Evolutionary conservation across 495 filamentous ascomycete species (phyloP).

Genomic region (Pyrenula massariospora): DNA sequence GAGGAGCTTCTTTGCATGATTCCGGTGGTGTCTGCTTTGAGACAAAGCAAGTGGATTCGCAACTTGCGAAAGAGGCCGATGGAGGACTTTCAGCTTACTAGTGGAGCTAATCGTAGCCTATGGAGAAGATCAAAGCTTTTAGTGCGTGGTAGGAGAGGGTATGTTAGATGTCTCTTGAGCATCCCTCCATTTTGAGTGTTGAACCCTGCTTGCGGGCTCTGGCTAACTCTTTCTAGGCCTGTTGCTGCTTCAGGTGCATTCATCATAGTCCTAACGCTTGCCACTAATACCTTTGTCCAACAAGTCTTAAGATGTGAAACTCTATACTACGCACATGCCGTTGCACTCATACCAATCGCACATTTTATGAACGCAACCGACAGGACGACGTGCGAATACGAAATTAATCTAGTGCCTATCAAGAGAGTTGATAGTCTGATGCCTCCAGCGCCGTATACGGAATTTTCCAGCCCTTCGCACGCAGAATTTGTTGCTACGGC

Average conservation of each 20-base stretch:
- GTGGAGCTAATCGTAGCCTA: not conserved
- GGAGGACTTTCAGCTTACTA: not conserved
- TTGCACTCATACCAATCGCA: not conserved
- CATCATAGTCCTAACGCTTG: conserved; percentile 3
- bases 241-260: conserved; percentile 3
- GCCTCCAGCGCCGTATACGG: not conserved
- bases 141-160: not conserved
- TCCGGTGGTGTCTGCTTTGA: not conserved
- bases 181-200: too few relatives aligned
- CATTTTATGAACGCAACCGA: not conserved
- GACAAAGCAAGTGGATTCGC: not conserved
- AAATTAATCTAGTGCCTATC: too few relatives aligned
- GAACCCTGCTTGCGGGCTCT: too few relatives aligned
- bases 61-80: not conserved
- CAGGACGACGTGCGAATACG: not conserved
- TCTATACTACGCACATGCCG: not conserved
- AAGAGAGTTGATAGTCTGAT: not conserved
- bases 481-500: not conserved
- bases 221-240: too few relatives aligned
- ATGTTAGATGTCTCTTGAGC: too few relatives aligned
- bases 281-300: conserved; percentile 7
- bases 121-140: not conserved
- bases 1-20: not conserved
- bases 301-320: conserved; percentile 6
- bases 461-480: not conserved